Evolutionary conservation across 2,329 filamentous ascomycete species (phyloP).

Genomic region (Hirsutella rhossiliensis): DNA sequence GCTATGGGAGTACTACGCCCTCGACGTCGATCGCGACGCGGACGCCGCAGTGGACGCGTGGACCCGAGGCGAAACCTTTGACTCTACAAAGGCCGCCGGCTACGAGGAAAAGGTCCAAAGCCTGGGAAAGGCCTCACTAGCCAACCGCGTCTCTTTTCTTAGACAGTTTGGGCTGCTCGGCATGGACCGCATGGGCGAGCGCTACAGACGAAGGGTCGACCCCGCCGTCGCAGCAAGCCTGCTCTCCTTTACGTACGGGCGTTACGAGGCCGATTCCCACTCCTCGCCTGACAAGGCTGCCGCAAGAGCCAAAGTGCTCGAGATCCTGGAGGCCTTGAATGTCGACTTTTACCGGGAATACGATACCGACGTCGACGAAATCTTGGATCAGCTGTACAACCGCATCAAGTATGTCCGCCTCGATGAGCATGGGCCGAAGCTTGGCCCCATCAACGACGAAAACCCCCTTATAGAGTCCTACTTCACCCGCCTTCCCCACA

Average conservation of each 20-base stretch:
- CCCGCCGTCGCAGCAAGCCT: slow-evolving; percentile 54
- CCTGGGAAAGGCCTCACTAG: slow-evolving; percentile 30
- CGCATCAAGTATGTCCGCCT: slow-evolving; percentile 89
- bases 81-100: slow-evolving; percentile 31
- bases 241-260: slow-evolving; percentile 36
- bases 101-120: slow-evolving; percentile 29
- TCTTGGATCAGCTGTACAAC: slow-evolving; percentile 85
- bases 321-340: slow-evolving; percentile 74
- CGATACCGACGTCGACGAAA: slow-evolving; percentile 68
- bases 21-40: slow-evolving; percentile 65
- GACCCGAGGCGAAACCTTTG: slow-evolving; percentile 45
- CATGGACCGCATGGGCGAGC: slow-evolving; percentile 63
- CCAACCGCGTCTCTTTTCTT: slow-evolving; percentile 49
- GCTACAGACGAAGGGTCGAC: slow-evolving; percentile 62
- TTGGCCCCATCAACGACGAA: slow-evolving; percentile 63
- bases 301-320: slow-evolving; percentile 41
- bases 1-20: slow-evolving; percentile 88
- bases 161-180: slow-evolving; percentile 58
- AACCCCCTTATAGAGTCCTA: slow-evolving; percentile 87
- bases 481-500: slow-evolving; percentile 78
- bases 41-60: slow-evolving; percentile 61
- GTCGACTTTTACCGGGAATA: slow-evolving; percentile 86
- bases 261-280: slow-evolving; percentile 39
- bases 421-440: slow-evolving; percentile 82
- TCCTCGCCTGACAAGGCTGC: slow-evolving; percentile 34